Evolutionary conservation across 192 early-diverging fungal species (phyloP), one percentile per base, ranked within the genome.

Genomic region (Backusella circina): DNA sequence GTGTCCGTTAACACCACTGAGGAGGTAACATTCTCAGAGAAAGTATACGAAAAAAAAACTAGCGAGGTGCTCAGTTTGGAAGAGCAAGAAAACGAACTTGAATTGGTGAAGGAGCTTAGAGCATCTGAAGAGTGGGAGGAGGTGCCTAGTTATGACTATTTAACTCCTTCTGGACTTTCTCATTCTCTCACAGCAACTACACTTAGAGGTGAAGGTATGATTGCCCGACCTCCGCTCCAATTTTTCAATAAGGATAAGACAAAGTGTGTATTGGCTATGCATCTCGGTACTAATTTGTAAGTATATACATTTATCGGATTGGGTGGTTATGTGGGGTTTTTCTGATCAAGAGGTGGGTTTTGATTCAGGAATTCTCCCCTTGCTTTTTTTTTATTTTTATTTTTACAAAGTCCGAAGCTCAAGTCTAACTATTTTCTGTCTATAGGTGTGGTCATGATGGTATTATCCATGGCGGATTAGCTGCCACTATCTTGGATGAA

Each of bases 401-500:
- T 18, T 32, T 35, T 21, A 15, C 33, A 67, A 67, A 67, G 16
- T 67, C 30, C 54, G 54, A 26, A 61, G 0, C 23, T 18, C 3
- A 8, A 12, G 23, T 28, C 54, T 61, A 61, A 61, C 54, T 28
- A 12, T 28, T 64, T 35, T 39, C 33, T 64, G 26, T 74, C 1
- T 31, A 36, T 23, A 75, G 74, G 26, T 93, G 90, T 32, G 93
- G 94, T n/a, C 94, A 95, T 80, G 84, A 88, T 26, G 88, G 88
- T 36, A 94, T 95, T 57, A 85, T 90, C 47, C 94, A 95, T 71
- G 94, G 94, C 35, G 93, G 91, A 37, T 83, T 93, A 8, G 85
- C 89, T 26, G 77, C 73, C 9, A 79, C 77, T 3, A 36, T 79
- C 36, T 50, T 79, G 54, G 77, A 79, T 47, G 77, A 79, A 38